These are phyloP conservation scores for Metarhizium anisopliae DNA, from an alignment of 2,329 filamentous ascomycete species.

Conservation along the genomic window DNA sequence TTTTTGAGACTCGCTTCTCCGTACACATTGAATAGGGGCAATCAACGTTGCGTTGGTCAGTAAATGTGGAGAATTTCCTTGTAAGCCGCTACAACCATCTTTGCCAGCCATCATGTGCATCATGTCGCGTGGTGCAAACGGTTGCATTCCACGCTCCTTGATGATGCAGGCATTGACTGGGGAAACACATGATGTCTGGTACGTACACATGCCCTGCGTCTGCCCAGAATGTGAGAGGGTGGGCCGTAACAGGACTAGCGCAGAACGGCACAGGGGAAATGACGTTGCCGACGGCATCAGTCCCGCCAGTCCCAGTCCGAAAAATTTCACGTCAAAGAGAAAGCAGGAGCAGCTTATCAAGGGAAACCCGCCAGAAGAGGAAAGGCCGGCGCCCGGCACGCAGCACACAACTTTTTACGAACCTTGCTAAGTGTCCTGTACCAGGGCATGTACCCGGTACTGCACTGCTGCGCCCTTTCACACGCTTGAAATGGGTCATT, in stretches of 20 bases:
- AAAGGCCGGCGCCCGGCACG: neutral
- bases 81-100: too few species aligned
- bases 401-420: neutral
- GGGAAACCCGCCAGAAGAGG: neutral
- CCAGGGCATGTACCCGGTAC: neutral
- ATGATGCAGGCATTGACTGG: too few species aligned
- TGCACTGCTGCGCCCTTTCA: neutral
- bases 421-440: neutral
- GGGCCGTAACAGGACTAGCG: neutral
- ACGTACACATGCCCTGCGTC: too few species aligned
- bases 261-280: slow-evolving; percentile 1
- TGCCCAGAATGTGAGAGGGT: neutral
- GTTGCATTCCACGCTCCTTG: neutral
- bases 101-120: neutral
- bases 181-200: too few species aligned
- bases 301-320: neutral
- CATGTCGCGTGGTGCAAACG: neutral
- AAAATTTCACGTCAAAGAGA: neutral
- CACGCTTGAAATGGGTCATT: neutral
- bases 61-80: too few species aligned
- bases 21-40: too few species aligned
- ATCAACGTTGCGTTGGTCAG: too few species aligned
- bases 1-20: too few species aligned
- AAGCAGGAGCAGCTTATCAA: neutral
- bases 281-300: neutral